Percentiles rank a stretch among this genome's conserved stretches.
phyloP scores from a whole-genome alignment of 164 flowering plant species.

The Vitis rotundifolia region DNA sequence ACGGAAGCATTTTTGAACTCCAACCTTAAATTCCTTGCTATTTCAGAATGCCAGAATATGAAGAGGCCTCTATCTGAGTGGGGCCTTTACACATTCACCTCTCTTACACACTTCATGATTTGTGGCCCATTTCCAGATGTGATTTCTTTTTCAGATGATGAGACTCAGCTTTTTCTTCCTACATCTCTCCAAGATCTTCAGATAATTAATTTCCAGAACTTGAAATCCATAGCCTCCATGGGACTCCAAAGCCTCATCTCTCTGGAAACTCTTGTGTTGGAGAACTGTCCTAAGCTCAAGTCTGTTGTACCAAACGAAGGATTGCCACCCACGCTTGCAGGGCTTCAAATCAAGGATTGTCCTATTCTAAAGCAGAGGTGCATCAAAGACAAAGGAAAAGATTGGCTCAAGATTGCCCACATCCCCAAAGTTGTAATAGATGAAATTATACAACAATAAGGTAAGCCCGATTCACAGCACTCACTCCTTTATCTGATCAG shows the following conservation, averaged over 20 bases:
- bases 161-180: too few species aligned
- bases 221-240: too few species aligned
- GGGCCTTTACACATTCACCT: neutral
- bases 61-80: neutral
- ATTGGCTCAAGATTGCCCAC: conserved; percentile 16
- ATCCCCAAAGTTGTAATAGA: neutral
- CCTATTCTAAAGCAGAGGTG: conserved; percentile 1
- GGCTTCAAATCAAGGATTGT: neutral
- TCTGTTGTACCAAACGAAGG: neutral
- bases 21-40: neutral
- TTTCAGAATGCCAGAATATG: neutral
- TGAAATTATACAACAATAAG: too few species aligned
- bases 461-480: too few species aligned
- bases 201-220: too few species aligned
- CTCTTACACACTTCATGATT: neutral
- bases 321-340: conserved; percentile 3
- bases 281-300: neutral
- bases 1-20: too few species aligned
- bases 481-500: too few species aligned
- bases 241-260: conserved; percentile 2
- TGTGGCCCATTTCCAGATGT: too few species aligned
- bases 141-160: too few species aligned
- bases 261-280: neutral
- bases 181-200: too few species aligned
- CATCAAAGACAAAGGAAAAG: neutral